Evolutionary conservation across 2,329 filamentous ascomycete species (phyloP), one percentile per base, ranked within the genome.

Genomic region (Aspergillus nomiae): DNA sequence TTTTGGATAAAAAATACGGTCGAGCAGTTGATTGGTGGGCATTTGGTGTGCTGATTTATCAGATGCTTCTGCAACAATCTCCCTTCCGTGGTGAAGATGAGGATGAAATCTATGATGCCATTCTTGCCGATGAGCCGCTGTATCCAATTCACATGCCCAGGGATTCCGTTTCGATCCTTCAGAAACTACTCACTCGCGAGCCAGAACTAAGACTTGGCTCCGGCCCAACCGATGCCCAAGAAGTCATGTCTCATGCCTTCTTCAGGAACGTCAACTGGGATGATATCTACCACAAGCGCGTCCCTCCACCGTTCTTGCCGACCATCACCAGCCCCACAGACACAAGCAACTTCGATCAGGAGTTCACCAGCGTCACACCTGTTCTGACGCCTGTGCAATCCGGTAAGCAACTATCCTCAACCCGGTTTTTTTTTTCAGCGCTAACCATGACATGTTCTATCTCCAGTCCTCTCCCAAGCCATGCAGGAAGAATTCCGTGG

Each of bases 401-500:
- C 80, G 93, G 94, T 96, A 90, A 83, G 91, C 9, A 46, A 26
- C 21, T 34, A 14, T 30, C 12, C 5, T 28, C n/a, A 28, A 28
- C 3, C 26, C 26, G 2, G 2, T 28, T 28, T 5, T 28, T 28
- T 28, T 28, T 28, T 28, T 28, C 38, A 38, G 59, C 57, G 46
- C 46, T 65, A 62, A 70, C 61, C 69, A 65, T 65, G 66, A 65
- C 63, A 62, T 24, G 63, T 58, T 11, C 61, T 56, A 30, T 61
- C 54, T 65, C 50, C 70, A 97, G 95, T 99, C 51, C 86, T 99
- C 67, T 96, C 94, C 32, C 95, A 98, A 84, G 92, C 93, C 50
- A 98, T 98, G 94, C 95, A 99, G 82, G 95, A 99, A 83, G 94
- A 99, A 78, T 99, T 99, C 90, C 89, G 95, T 63, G 95, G 95